Conservation (phyloP, 768 basidiomycete genomes). For the Boletales sp. region DNA sequence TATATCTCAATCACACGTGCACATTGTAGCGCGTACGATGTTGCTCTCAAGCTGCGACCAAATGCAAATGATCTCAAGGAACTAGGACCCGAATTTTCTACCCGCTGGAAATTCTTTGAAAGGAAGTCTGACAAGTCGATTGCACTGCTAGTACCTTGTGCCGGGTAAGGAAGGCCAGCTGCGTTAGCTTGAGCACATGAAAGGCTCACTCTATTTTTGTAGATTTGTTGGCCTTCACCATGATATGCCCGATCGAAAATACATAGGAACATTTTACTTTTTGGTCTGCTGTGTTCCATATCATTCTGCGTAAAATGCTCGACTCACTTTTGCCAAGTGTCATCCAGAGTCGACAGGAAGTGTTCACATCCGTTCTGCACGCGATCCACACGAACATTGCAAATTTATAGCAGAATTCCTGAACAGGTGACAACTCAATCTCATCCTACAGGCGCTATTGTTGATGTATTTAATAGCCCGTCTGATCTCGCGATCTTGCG, state of each 20-base stretch:
- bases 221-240: constrained; percentile 12
- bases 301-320: not conserved
- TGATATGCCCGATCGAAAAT: constrained; percentile 11
- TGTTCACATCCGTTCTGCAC: constrained; percentile 44
- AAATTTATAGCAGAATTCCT: constrained; percentile 47
- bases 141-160: constrained; percentile 38
- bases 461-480: constrained; percentile 8
- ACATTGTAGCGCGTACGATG: constrained; percentile 45
- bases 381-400: constrained; percentile 37
- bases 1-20: not conserved
- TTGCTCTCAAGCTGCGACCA: constrained; percentile 57
- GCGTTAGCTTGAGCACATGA: not conserved
- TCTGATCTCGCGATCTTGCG: constrained; percentile 25
- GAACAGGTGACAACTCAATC: constrained; percentile 32
- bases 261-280: constrained; percentile 23
- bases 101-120: constrained; percentile 51
- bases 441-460: not conserved
- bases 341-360: constrained; percentile 47
- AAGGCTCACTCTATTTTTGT: not conserved
- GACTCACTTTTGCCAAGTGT: constrained; percentile 13
- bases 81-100: constrained; percentile 46
- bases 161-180: constrained; percentile 30
- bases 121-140: constrained; percentile 55
- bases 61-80: constrained; percentile 44
- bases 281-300: constrained; percentile 19